Percentiles rank a stretch among this genome's conserved stretches.
phyloP scores from a whole-genome alignment of 805 yeast genomes.

The Zygoascus tannicola region DNA sequence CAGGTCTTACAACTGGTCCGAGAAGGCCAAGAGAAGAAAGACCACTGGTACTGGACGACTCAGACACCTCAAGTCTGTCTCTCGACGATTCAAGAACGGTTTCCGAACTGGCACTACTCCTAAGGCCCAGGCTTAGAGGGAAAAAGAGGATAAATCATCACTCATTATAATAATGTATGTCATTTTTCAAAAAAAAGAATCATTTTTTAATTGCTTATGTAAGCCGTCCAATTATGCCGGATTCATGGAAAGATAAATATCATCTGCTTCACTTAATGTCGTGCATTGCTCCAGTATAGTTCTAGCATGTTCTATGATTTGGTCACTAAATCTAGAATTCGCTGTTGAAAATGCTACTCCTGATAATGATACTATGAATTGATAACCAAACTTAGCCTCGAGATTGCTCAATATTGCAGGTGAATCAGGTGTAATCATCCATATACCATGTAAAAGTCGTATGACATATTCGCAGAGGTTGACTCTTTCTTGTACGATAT shows the following conservation, averaged over 20 bases:
- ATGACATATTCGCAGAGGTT: conserved; percentile 3
- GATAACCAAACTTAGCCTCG: conserved; percentile 14
- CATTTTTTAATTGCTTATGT: too few species aligned
- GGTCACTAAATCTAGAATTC: conserved; percentile 41
- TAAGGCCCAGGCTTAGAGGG: conserved; percentile 4
- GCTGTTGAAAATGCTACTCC: conserved; percentile 21
- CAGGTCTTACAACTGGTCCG: conserved; percentile 94
- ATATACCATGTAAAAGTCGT: conserved; percentile 12
- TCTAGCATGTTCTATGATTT: conserved; percentile 58
- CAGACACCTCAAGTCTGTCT: conserved; percentile 93
- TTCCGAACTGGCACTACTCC: conserved; percentile 62
- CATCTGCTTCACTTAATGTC: conserved; percentile 74
- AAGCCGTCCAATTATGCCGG: background rate
- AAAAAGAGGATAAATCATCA: background rate
- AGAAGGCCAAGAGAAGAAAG: conserved; percentile 98
- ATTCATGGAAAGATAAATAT: conserved; percentile 53
- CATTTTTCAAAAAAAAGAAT: background rate
- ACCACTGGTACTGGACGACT: conserved; percentile 99
- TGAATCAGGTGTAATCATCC: conserved; percentile 9
- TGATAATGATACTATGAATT: conserved; percentile 20
- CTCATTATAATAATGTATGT: background rate
- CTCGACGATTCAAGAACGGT: conserved; percentile 98
- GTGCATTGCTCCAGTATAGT: conserved; percentile 59
- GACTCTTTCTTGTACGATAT: background rate
- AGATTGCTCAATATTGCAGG: conserved; percentile 4